A percentile compares a stretch with the other conserved stretches of the same genome.
These are phyloP conservation scores for Dipodascus geniculatus DNA, from an alignment of 805 yeast species.

Conservation along the genomic window DNA sequence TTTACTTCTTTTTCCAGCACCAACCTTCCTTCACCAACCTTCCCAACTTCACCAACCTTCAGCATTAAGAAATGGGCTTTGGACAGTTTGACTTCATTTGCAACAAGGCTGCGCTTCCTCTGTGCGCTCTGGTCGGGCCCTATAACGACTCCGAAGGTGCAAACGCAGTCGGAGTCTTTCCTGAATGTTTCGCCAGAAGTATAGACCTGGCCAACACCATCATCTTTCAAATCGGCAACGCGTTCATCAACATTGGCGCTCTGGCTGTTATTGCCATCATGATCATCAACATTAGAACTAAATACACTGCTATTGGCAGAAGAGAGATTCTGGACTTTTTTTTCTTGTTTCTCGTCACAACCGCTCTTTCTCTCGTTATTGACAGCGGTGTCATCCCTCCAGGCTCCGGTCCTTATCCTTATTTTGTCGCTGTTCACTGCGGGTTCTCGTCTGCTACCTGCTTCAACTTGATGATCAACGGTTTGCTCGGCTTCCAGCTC, in stretches of 20 bases:
- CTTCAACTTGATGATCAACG: conserved; percentile 56
- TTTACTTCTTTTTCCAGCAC: too few relatives aligned
- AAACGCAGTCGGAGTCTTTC: conserved; percentile 46
- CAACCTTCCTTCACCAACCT: too few relatives aligned
- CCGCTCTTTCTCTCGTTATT: conserved; percentile 59
- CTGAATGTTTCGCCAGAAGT: conserved; percentile 75
- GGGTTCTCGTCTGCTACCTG: conserved; percentile 67
- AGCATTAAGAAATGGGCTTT: conserved; percentile 37
- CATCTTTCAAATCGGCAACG: conserved; percentile 80
- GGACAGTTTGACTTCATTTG: conserved; percentile 60
- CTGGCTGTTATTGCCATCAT: conserved; percentile 55
- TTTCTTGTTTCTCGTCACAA: conserved; percentile 44
- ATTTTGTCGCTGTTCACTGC: conserved; percentile 71
- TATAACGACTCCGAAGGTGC: conserved; percentile 17
- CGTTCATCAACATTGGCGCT: conserved; percentile 72
- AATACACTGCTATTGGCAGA: conserved; percentile 92
- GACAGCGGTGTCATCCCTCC: conserved; percentile 93
- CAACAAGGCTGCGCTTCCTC: conserved; percentile 56
- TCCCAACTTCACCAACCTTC: background rate
- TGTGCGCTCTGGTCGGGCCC: conserved; percentile 66
- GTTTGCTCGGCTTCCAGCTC: conserved; percentile 72
- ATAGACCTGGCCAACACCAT: conserved; percentile 84
- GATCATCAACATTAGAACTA: conserved; percentile 62
- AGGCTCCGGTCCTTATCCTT: conserved; percentile 60
- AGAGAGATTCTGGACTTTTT: conserved; percentile 71